Evolutionary conservation across 805 yeast genomes (phyloP), one percentile per base, ranked within the genome.

Genomic region (Kazachstania martiniae): DNA sequence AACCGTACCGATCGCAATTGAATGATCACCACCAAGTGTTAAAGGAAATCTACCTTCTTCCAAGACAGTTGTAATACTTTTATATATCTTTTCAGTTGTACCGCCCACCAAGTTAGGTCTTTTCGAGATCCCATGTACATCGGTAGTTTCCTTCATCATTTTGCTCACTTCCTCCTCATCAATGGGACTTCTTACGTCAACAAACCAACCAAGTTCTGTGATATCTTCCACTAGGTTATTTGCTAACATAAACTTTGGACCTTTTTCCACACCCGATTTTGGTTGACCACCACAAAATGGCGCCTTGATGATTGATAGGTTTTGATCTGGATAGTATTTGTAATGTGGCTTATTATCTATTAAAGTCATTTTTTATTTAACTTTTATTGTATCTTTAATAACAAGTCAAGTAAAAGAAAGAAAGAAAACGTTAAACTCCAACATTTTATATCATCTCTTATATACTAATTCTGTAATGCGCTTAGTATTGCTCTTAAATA

Each of bases 201-300:
- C 65, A 10, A 63, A 53, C 95, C 95, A 89, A 15, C 89, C 93
- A 29, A 89, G 64, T 2, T 63, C 60, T 40, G 70, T 59, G 34
- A 89, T 52, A 47, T 81, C 80, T 17, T 64, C 42, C 39, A 70
- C 63, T 37, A 89, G 64, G 4, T 95, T 95, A 33, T 73, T 70
- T 39, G 78, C 69, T 29, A 86, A 56, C 42, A 89, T 63, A 56
- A 73, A 79, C 38, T 75, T 70, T n/a, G 98, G 97, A 22, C 96
- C 98, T 31, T 74, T 69, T 51, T 89, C 98, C 25, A 89, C 96
- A 41, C 98, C 98, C 16, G 76, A 70, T 51, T 84, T 83, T 25
- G 85, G 87, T 58, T 89, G 98, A 39, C 98, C 98, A 16, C 96
- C 97, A 23, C 86, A 74, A 59, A 89, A 91, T 32, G 97, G 97